Conservation (phyloP, 1,284 basidiomycete genomes). For the Cutaneotrichosporon mucoides region DNA sequence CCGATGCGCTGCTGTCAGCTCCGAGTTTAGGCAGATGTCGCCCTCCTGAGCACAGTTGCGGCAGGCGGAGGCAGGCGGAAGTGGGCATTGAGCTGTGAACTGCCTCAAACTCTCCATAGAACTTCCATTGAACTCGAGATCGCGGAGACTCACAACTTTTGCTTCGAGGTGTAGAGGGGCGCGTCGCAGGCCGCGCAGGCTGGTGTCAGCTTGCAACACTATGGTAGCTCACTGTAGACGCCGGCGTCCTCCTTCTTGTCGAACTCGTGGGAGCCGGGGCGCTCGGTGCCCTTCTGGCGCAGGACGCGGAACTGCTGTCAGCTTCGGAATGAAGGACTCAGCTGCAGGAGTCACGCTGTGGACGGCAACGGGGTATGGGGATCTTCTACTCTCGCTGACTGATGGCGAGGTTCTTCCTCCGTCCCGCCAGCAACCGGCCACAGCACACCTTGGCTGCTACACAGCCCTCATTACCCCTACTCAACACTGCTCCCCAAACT, state of each 20-base stretch:
- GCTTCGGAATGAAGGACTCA: neutral
- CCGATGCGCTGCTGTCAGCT: conserved; percentile 58
- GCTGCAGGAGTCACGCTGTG: no score
- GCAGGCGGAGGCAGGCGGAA: no score
- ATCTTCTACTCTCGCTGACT: no score
- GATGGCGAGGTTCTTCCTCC: no score
- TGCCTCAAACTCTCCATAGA: no score
- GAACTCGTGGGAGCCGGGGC: conserved; percentile 69
- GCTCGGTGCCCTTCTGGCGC: conserved; percentile 82
- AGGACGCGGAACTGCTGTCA: conserved; percentile 70
- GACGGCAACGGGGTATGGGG: no score
- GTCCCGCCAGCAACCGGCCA: no score
- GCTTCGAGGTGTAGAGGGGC: conserved; percentile 72
- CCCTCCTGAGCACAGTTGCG: neutral
- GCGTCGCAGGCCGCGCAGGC: conserved; percentile 51
- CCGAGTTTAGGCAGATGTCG: neutral
- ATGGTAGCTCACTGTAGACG: conserved; percentile 56
- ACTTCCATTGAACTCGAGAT: no score
- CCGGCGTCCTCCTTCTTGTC: conserved; percentile 62
- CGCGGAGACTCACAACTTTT: conserved; percentile 70
- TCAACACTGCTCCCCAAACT: no score
- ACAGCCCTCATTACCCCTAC: no score
- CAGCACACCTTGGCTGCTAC: no score
- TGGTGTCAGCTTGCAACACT: conserved; percentile 3
- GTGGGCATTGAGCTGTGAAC: no score